Conservation (phyloP, 768 basidiomycete genomes). For the Trametes cingulata region DNA sequence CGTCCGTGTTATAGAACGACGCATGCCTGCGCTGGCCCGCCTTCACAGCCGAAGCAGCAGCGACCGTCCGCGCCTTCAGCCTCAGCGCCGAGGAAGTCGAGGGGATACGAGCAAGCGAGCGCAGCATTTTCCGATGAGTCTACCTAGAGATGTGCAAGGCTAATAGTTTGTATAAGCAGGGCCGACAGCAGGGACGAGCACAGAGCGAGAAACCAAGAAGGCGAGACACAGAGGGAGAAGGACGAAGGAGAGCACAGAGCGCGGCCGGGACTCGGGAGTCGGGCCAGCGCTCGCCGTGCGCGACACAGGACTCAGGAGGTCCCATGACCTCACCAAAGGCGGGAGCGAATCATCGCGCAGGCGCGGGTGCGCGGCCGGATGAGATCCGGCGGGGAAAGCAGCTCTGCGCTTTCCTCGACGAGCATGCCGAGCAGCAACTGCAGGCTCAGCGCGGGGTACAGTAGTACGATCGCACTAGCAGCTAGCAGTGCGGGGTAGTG, state of each 20-base stretch:
- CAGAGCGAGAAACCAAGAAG: background rate
- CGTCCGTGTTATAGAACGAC: conserved; percentile 69
- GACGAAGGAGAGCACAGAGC: background rate
- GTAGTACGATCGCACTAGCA: background rate
- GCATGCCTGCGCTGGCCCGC: conserved; percentile 31
- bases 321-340: conserved; percentile 3
- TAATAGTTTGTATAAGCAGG: background rate
- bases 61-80: background rate
- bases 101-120: conserved; percentile 3
- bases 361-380: conserved; percentile 1
- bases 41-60: background rate
- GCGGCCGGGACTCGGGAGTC: background rate
- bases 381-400: conserved; percentile 4
- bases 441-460: background rate
- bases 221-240: background rate
- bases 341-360: background rate
- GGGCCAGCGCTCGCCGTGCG: conserved; percentile 8
- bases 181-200: background rate
- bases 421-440: too few species aligned
- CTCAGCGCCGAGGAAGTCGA: background rate
- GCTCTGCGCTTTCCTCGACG: too few species aligned
- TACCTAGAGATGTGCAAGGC: background rate
- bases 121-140: background rate
- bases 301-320: background rate
- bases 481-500: conserved; percentile 4